These are phyloP conservation scores for Chenopodium berlandieri DNA, from an alignment of 148 eudicot genomes.

Conservation along the genomic window DNA sequence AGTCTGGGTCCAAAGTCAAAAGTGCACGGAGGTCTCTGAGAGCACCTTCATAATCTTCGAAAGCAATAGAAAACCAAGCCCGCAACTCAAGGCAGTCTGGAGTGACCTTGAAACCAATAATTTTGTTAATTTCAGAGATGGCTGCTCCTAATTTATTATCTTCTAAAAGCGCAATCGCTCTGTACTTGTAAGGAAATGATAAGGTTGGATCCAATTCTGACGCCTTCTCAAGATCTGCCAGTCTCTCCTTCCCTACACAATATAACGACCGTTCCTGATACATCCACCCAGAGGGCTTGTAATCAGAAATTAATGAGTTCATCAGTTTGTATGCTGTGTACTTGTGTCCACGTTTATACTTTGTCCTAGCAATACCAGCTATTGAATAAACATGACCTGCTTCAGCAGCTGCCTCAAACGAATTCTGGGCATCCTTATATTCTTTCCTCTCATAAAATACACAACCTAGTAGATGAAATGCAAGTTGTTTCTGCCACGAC, in stretches of 20 bases:
- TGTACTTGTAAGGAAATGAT: conserved; percentile 68
- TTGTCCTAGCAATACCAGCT: conserved; percentile 74
- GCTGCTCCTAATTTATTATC: conserved; percentile 51
- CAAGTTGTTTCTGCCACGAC: conserved; percentile 76
- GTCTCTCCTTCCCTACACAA: conserved; percentile 61
- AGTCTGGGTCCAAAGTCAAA: conserved; percentile 66
- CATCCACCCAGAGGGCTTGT: conserved; percentile 87
- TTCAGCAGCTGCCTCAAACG: conserved; percentile 65
- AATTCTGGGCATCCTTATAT: conserved; percentile 66
- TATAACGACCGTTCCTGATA: conserved; percentile 81
- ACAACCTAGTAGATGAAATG: conserved; percentile 79
- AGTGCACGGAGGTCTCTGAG: conserved; percentile 68
- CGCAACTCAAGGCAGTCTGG: conserved; percentile 80
- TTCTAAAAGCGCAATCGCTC: conserved; percentile 59
- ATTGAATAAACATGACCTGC: conserved; percentile 79
- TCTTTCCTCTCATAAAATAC: conserved; percentile 65
- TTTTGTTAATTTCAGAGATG: conserved; percentile 61
- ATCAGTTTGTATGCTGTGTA: conserved; percentile 68
- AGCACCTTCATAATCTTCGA: conserved; percentile 77
- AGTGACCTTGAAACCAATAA: conserved; percentile 70
- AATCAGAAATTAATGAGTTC: conserved; percentile 49
- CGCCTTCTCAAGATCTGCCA: conserved; percentile 59
- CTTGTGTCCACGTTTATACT: conserved; percentile 74
- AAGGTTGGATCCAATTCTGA: conserved; percentile 75
- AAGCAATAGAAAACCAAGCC: conserved; percentile 68